Percentiles rank a stretch among this genome's conserved stretches.
These are phyloP conservation scores for Tylopilus felleus DNA, from an alignment of 768 basidiomycete species.

Conservation along the genomic window DNA sequence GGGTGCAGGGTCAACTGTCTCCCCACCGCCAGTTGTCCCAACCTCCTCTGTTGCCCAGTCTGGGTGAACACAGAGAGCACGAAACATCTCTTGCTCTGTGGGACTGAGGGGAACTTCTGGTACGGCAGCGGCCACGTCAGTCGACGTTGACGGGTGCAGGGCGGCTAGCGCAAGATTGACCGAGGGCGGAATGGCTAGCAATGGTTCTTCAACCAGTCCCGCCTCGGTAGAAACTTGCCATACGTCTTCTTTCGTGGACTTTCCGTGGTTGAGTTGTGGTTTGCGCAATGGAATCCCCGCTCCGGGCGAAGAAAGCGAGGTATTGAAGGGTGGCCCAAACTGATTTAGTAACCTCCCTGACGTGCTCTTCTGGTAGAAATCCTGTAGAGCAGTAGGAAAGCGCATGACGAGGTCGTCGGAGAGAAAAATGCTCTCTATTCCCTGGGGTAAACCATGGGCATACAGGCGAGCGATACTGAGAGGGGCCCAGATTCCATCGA, in stretches of 20 bases:
- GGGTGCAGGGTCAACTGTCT: slow-evolving; percentile 3
- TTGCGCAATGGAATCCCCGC: not conserved
- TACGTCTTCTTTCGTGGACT: slow-evolving; percentile 8
- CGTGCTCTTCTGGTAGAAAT: slow-evolving; percentile 49
- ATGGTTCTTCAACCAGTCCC: slow-evolving; percentile 21
- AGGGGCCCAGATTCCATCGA: slow-evolving; percentile 72
- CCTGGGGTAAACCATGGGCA: slow-evolving; percentile 22
- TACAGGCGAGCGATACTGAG: slow-evolving; percentile 51
- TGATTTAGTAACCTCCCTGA: slow-evolving; percentile 49
- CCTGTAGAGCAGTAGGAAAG: slow-evolving; percentile 61
- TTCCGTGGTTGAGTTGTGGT: slow-evolving; percentile 2
- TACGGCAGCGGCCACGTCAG: slow-evolving; percentile 4
- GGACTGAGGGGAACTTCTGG: slow-evolving; percentile 55
- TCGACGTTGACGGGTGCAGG: slow-evolving; percentile 19
- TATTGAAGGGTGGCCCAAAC: slow-evolving; percentile 63
- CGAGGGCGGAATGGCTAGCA: slow-evolving; percentile 24
- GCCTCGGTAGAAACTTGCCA: slow-evolving; percentile 22
- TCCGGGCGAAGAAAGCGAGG: slow-evolving; percentile 31
- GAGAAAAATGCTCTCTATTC: slow-evolving; percentile 52
- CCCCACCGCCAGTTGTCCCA: slow-evolving; percentile 8
- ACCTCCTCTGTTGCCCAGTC: slow-evolving; percentile 47
- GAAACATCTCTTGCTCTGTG: slow-evolving; percentile 70
- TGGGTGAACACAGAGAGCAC: slow-evolving; percentile 54
- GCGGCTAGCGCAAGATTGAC: slow-evolving; percentile 31
- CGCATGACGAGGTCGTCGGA: slow-evolving; percentile 58